Conservation (phyloP, 352 stramenopile species). For the Pythium vanterpoolii region DNA sequence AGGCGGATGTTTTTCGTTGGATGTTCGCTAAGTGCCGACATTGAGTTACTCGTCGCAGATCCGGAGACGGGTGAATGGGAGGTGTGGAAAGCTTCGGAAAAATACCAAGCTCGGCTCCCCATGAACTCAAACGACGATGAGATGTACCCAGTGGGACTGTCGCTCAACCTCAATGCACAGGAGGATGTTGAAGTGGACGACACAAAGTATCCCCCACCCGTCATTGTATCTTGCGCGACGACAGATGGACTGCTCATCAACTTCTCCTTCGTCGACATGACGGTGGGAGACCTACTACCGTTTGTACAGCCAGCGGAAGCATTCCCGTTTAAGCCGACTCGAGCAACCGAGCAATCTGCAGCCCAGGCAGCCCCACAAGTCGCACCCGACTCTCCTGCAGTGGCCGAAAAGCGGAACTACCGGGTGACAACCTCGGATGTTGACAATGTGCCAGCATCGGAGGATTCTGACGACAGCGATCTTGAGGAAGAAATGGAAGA, state of each 20-base stretch:
- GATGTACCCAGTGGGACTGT: constrained; percentile 55
- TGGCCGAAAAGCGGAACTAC: background rate
- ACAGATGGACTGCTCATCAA: constrained; percentile 62
- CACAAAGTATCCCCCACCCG: constrained; percentile 37
- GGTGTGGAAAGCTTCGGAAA: constrained; percentile 73
- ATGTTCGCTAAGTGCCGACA: constrained; percentile 75
- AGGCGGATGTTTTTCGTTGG: constrained; percentile 82
- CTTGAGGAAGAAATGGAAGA: constrained; percentile 24
- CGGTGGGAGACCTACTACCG: constrained; percentile 31
- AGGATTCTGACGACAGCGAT: constrained; percentile 26
- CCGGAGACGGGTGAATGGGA: constrained; percentile 56
- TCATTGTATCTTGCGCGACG: constrained; percentile 52
- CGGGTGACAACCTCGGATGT: constrained; percentile 16
- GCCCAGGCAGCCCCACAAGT: background rate
- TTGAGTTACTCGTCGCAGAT: constrained; percentile 70
- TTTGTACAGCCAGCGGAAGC: constrained; percentile 12
- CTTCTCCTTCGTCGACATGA: constrained; percentile 69
- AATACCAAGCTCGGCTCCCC: constrained; percentile 67
- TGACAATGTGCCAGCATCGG: constrained; percentile 23
- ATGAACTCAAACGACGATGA: constrained; percentile 72
- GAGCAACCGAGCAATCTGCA: background rate
- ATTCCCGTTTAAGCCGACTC: background rate
- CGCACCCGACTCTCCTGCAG: background rate
- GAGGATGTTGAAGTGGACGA: constrained; percentile 50
- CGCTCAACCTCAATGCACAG: constrained; percentile 56